phyloP scores from a whole-genome alignment of 257 asterid species.

The Parsonsia alboflavescens region DNA sequence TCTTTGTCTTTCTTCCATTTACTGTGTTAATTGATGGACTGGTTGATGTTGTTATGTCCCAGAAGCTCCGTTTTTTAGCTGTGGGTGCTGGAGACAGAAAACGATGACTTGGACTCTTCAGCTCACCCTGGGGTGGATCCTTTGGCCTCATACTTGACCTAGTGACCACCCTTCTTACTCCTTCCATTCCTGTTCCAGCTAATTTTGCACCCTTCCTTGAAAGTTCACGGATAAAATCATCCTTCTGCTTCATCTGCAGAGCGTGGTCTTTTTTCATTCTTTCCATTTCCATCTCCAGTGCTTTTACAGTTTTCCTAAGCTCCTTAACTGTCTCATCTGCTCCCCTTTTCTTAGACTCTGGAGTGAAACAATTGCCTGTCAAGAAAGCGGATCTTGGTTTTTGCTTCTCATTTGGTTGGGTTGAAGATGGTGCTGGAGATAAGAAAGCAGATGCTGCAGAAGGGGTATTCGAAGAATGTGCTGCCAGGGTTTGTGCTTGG shows the following conservation, averaged over 20 bases:
- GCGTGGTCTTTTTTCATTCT: slow-evolving; percentile 53
- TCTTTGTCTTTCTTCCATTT: slow-evolving; percentile 58
- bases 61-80: slow-evolving; percentile 55
- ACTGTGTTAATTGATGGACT: slow-evolving; percentile 50
- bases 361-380: slow-evolving; percentile 46
- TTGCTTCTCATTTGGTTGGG: slow-evolving; percentile 30
- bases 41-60: slow-evolving; percentile 55
- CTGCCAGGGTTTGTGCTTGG: slow-evolving; percentile 55
- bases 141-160: slow-evolving; percentile 33
- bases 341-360: slow-evolving; percentile 43
- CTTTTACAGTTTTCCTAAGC: slow-evolving; percentile 37
- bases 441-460: slow-evolving; percentile 34
- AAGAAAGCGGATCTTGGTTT: slow-evolving; percentile 40
- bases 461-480: slow-evolving; percentile 44
- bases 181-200: slow-evolving; percentile 27
- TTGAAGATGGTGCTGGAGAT: slow-evolving; percentile 38
- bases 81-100: slow-evolving; percentile 52
- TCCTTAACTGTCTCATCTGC: slow-evolving; percentile 28
- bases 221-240: slow-evolving; percentile 37
- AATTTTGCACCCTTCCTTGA: slow-evolving; percentile 35
- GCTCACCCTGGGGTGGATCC: slow-evolving; percentile 27
- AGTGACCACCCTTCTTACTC: slow-evolving; percentile 28
- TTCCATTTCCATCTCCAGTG: slow-evolving; percentile 44
- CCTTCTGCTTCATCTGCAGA: slow-evolving; percentile 42
- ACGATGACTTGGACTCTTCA: slow-evolving; percentile 40